Evolutionary conservation across 2,329 filamentous ascomycete genomes (phyloP), one percentile per base, ranked within the genome.

Genomic region (Clonostachys byssicola): DNA sequence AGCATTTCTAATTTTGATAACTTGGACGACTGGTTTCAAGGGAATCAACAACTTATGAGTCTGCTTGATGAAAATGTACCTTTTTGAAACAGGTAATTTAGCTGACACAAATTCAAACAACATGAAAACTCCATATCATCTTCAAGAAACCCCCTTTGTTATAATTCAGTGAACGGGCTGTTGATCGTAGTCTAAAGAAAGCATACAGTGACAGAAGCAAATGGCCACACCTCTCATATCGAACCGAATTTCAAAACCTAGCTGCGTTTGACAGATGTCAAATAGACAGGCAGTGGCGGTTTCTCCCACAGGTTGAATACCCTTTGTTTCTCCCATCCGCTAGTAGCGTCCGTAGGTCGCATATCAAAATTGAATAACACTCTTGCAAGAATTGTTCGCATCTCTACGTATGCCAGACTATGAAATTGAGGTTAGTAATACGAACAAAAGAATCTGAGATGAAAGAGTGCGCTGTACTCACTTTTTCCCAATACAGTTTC

Each of bases 311-410:
- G 16, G 18, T 45, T 35, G 23, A 38, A 45, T 17, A 45, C 43
- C 16, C 33, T 16, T 30, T 45, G 43, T 10, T 35, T 14, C 10
- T 36, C 16, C 43, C 36, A 38, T 30, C 43, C 36, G 14, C 23
- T 20, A 3, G 14, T 12, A 13, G 34, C 20, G 7, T 36, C 34
- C n/a, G 33, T 16, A 17, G 33, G 57, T 36, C 57, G 54, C 49
- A 77, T 48, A 48, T 79, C 74, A 52, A 77, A 80, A 44, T 72
- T 72, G 56, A 65, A 78, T 1, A 79, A 51, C 5, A 79, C 51
- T 3, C 66, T 66, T 0, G 72, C 67, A 6, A 79, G 55, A 34
- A 78, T 70, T 5, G 75, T 55, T 5, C 75, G 65, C 66, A 78
- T 73, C 53, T 80, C 74, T 16, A 70, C 62, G 44, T 74, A 75